Conservation (phyloP, 495 filamentous ascomycete genomes). For the Podospora sp. region DNA sequence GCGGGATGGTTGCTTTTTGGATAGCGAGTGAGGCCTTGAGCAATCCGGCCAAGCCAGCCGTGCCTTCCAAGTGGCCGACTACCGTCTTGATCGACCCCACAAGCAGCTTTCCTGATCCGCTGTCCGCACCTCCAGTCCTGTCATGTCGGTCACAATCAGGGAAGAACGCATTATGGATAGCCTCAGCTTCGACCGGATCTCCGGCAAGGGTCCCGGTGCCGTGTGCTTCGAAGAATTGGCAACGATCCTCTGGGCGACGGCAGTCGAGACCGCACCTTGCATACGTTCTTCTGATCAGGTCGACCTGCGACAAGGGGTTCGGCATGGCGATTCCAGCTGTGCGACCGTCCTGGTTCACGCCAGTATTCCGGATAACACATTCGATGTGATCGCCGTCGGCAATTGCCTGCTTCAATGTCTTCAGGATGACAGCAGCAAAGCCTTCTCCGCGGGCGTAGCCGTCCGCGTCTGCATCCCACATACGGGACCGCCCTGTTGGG, state of each 20-base stretch:
- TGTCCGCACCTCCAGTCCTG: conserved; percentile 14
- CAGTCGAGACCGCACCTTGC: conserved; percentile 45
- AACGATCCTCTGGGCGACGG: conserved; percentile 17
- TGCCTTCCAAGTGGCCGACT: conserved; percentile 58
- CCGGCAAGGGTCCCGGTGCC: conserved; percentile 31
- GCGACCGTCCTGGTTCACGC: conserved; percentile 58
- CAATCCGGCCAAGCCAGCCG: conserved; percentile 53
- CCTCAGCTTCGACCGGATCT: conserved; percentile 34
- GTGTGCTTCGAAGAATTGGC: conserved; percentile 50
- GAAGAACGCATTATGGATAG: conserved; percentile 45
- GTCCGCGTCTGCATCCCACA: conserved; percentile 60
- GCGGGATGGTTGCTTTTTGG: conserved; percentile 49
- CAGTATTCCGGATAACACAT: conserved; percentile 58
- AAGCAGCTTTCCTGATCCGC: conserved; percentile 33
- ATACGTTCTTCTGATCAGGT: conserved; percentile 53
- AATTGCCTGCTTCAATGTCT: conserved; percentile 53
- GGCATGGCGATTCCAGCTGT: conserved; percentile 56
- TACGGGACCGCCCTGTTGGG: conserved; percentile 48
- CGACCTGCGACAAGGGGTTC: conserved; percentile 50
- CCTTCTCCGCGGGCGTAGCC: conserved; percentile 68
- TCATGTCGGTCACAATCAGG: conserved; percentile 22
- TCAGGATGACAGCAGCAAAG: conserved; percentile 55
- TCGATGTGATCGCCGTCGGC: conserved; percentile 56
- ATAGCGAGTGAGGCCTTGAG: conserved; percentile 54
- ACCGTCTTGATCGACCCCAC: conserved; percentile 60